Evolutionary conservation across 768 basidiomycete species (phyloP).

Genomic region (Amanita jacksonii): DNA sequence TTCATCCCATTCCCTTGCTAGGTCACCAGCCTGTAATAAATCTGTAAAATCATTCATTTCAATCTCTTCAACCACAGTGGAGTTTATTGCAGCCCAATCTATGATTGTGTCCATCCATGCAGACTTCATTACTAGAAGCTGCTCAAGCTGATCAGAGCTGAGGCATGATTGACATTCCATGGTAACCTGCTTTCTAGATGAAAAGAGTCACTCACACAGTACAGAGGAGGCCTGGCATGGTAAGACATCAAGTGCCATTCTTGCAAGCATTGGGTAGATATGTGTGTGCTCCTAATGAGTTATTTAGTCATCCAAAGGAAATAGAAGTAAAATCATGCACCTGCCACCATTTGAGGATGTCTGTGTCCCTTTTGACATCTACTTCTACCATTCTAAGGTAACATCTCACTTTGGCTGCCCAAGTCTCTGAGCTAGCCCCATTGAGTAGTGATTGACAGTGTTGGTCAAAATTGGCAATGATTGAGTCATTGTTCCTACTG

Average conservation of each 20-base stretch:
- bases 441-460: not conserved
- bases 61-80: not conserved
- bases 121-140: slow-evolving; percentile 2
- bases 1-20: too few species aligned
- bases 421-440: not conserved
- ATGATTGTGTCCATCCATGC: not conserved
- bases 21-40: too few species aligned
- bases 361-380: not conserved
- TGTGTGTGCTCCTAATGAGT: not conserved
- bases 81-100: not conserved
- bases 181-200: slow-evolving; percentile 1
- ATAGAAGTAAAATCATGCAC: not conserved
- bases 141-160: not conserved
- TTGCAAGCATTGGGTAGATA: not conserved
- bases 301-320: not conserved
- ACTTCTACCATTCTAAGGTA: not conserved
- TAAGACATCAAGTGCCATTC: not conserved
- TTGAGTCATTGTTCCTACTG: too few species aligned
- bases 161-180: not conserved
- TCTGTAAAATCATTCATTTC: too few species aligned
- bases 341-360: not conserved
- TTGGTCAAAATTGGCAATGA: too few species aligned
- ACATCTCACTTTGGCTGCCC: not conserved
- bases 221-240: not conserved
- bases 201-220: not conserved